Evolutionary conservation across 768 basidiomycete species (phyloP).

Genomic region (Kwoniella sp.): DNA sequence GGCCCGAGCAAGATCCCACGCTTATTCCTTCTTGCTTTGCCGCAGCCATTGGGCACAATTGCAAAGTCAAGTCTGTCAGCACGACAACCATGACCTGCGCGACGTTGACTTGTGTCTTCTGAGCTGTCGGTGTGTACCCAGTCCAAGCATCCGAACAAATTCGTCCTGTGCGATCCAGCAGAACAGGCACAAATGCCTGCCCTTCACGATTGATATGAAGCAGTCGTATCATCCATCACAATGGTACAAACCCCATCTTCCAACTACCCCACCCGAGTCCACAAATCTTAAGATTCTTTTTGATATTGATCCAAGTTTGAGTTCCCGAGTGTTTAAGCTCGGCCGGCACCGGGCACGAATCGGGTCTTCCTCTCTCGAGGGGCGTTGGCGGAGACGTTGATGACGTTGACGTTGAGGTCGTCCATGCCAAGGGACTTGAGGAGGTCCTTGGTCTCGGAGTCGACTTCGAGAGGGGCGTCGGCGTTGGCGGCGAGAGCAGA

Average conservation of each 20-base stretch:
- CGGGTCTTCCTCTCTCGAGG: slow-evolving; percentile 48
- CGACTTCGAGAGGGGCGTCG: slow-evolving; percentile 75
- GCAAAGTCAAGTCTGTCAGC: too few species aligned
- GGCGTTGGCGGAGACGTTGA: slow-evolving; percentile 62
- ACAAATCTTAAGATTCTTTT: background rate
- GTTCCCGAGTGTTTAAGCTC: slow-evolving; percentile 34
- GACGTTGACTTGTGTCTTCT: too few species aligned
- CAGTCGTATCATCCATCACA: slow-evolving; percentile 20
- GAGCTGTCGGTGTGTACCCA: too few species aligned
- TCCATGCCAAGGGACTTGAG: slow-evolving; percentile 93
- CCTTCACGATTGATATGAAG: background rate
- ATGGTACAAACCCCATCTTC: slow-evolving; percentile 13
- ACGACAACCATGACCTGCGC: too few species aligned
- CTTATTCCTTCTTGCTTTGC: too few species aligned
- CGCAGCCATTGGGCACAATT: too few species aligned
- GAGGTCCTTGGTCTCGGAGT: slow-evolving; percentile 92
- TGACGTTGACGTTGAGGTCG: slow-evolving; percentile 75
- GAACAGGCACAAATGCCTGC: background rate
- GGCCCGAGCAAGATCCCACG: too few species aligned
- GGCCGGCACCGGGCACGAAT: slow-evolving; percentile 50
- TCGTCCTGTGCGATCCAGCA: background rate
- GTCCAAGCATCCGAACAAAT: too few species aligned
- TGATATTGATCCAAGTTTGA: background rate
- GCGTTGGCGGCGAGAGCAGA: slow-evolving; percentile 83
- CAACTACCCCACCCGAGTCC: slow-evolving; percentile 1